A percentile compares a stretch with the other conserved stretches of the same genome.
Conservation (phyloP, 805 yeast genomes). For the Yamadazyma sp. region DNA sequence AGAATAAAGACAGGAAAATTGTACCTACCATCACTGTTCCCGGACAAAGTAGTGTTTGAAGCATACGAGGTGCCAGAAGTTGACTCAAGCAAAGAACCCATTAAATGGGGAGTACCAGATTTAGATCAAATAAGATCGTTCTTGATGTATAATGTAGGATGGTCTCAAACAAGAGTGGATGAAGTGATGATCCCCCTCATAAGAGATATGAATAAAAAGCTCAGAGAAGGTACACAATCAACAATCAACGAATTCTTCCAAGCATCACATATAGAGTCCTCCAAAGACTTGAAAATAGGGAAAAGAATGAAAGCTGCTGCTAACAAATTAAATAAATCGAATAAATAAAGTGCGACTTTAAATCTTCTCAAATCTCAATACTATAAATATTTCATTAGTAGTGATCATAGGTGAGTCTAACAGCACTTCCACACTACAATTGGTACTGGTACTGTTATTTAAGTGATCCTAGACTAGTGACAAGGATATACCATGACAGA, state of each 20-base stretch:
- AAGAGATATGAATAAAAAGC: slow-evolving; percentile 66
- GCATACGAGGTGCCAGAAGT: slow-evolving; percentile 84
- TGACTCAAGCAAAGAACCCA: slow-evolving; percentile 72
- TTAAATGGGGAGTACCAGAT: slow-evolving; percentile 90
- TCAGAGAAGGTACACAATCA: slow-evolving; percentile 52
- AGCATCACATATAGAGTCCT: slow-evolving; percentile 46
- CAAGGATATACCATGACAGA: slow-evolving; percentile 7
- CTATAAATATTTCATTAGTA: too few species aligned
- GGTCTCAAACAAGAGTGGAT: slow-evolving; percentile 75
- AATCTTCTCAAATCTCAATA: neutral
- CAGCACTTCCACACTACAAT: too few species aligned
- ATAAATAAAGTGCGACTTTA: neutral
- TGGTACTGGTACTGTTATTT: too few species aligned
- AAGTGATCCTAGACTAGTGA: too few species aligned
- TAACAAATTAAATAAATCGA: slow-evolving; percentile 31
- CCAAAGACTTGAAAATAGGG: slow-evolving; percentile 49
- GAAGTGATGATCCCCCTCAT: slow-evolving; percentile 84
- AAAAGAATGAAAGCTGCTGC: slow-evolving; percentile 63
- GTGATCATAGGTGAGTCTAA: too few species aligned
- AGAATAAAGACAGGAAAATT: slow-evolving; percentile 52
- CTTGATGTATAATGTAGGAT: slow-evolving; percentile 68
- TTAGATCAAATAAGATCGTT: slow-evolving; percentile 73
- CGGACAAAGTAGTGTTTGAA: slow-evolving; percentile 61
- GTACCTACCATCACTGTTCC: slow-evolving; percentile 61
- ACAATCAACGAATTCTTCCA: slow-evolving; percentile 70